Percentiles rank a stretch among this genome's conserved stretches.
Evolutionary conservation across 441 rosid species (phyloP).

Genomic region (Gossypium davidsonii): DNA sequence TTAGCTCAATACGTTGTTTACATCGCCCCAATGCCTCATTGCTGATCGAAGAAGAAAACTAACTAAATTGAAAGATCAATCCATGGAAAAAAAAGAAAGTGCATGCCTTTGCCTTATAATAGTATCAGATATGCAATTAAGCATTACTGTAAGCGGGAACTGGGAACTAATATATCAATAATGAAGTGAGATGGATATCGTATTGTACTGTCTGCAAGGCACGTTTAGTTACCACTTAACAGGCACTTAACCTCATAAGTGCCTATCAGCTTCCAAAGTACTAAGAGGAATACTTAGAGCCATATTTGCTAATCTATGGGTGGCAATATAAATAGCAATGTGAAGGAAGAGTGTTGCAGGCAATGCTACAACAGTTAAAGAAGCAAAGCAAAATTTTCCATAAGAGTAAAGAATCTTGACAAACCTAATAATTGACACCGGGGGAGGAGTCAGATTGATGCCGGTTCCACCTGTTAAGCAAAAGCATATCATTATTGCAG

Average conservation of each 20-base stretch:
- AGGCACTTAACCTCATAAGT: not conserved
- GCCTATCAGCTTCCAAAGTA: not conserved
- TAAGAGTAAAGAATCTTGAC: constrained; percentile 19
- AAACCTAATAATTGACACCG: constrained; percentile 76
- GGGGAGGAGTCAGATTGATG: constrained; percentile 96
- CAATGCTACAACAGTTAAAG: not conserved
- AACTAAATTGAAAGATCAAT: constrained; percentile 1
- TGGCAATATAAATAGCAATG: not conserved
- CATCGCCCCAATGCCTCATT: constrained; percentile 23
- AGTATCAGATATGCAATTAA: not conserved
- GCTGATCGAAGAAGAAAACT: constrained; percentile 31
- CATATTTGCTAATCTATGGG: not conserved
- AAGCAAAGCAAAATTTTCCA: constrained; percentile 10
- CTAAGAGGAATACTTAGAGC: not conserved
- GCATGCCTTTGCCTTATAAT: not conserved
- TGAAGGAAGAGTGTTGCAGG: constrained; percentile 4
- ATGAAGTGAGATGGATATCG: not conserved
- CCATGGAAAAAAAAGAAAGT: not conserved
- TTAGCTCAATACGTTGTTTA: constrained; percentile 43
- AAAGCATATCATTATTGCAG: constrained; percentile 20
- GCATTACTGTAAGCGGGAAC: not conserved
- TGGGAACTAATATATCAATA: not conserved
- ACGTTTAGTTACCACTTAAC: not conserved
- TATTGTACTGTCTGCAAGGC: not conserved
- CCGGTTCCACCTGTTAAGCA: constrained; percentile 84